phyloP scores from a whole-genome alignment of 1,139 yeast genomes.

The Kodamaea arcana region DNA sequence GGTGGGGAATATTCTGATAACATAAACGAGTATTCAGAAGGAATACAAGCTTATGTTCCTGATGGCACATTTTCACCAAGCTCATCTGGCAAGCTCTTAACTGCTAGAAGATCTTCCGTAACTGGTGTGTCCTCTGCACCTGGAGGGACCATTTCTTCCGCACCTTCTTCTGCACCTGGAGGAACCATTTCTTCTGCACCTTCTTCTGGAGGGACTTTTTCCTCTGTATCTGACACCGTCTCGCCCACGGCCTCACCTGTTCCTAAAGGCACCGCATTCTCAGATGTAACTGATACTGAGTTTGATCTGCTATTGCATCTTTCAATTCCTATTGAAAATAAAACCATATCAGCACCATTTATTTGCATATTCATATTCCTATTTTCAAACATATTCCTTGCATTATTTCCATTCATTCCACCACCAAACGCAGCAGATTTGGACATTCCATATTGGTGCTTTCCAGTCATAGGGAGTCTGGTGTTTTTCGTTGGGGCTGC shows the following conservation, averaged over 20 bases:
- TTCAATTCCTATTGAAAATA: slow-evolving; percentile 1
- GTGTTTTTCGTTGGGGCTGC: slow-evolving; percentile 45
- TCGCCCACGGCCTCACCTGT: neutral
- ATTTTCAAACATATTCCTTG: slow-evolving; percentile 48
- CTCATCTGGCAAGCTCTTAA: no score
- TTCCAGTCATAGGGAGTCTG: slow-evolving; percentile 51
- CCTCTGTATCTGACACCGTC: neutral
- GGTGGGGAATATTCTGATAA: no score
- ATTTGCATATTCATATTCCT: slow-evolving; percentile 36
- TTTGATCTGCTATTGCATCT: slow-evolving; percentile 3
- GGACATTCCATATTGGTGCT: slow-evolving; percentile 51
- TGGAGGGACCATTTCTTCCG: neutral
- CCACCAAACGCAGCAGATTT: slow-evolving; percentile 35
- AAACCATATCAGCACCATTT: slow-evolving; percentile 25
- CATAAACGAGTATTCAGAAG: no score
- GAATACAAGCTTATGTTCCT: no score
- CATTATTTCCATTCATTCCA: slow-evolving; percentile 55
- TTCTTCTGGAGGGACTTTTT: no score
- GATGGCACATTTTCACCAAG: no score
- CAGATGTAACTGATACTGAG: slow-evolving; percentile 4
- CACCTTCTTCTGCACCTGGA: no score
- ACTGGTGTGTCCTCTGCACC: no score
- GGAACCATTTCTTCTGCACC: neutral
- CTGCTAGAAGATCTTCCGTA: no score
- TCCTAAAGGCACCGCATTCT: no score